Conservation (phyloP, 2,329 filamentous ascomycete species). For the Domatiomyces catenatus region DNA sequence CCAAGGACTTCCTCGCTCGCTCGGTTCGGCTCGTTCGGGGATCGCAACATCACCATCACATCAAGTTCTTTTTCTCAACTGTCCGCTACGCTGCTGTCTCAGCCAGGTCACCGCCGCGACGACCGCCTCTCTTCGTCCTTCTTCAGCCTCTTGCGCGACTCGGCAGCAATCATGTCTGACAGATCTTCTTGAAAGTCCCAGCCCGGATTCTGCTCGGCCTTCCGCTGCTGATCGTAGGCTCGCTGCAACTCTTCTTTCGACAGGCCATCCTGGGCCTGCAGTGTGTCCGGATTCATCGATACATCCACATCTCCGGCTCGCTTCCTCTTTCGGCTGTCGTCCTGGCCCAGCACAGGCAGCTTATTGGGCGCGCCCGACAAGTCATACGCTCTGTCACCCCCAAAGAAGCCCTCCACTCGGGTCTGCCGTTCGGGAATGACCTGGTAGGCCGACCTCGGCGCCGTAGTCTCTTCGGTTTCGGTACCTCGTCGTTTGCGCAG, state of each 20-base stretch:
- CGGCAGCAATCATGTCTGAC: conserved; percentile 88
- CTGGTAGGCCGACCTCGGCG: conserved; percentile 68
- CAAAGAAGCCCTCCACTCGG: conserved; percentile 83
- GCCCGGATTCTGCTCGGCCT: conserved; percentile 50
- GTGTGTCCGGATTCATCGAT: conserved; percentile 69
- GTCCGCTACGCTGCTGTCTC: conserved; percentile 1
- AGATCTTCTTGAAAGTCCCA: conserved; percentile 79
- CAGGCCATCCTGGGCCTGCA: conserved; percentile 60
- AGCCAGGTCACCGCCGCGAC: conserved; percentile 26
- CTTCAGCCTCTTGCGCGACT: conserved; percentile 80
- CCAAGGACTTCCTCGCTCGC: too few relatives aligned
- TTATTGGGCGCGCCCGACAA: conserved; percentile 44
- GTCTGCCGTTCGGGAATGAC: conserved; percentile 80
- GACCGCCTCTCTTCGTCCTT: conserved; percentile 64
- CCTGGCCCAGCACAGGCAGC: conserved; percentile 66
- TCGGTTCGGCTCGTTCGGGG: too few relatives aligned
- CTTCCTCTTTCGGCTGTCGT: conserved; percentile 69
- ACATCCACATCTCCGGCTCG: conserved; percentile 93
- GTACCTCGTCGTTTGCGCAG: conserved; percentile 76
- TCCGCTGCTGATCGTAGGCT: conserved; percentile 59
- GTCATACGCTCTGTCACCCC: conserved; percentile 86
- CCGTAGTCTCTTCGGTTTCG: conserved; percentile 67
- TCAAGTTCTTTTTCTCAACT: neutral
- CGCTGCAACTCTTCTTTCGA: conserved; percentile 69
- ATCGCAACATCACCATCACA: neutral